These are phyloP conservation scores for Alternaria metachromatica DNA, from an alignment of 2,329 filamentous ascomycete genomes.

Conservation along the genomic window DNA sequence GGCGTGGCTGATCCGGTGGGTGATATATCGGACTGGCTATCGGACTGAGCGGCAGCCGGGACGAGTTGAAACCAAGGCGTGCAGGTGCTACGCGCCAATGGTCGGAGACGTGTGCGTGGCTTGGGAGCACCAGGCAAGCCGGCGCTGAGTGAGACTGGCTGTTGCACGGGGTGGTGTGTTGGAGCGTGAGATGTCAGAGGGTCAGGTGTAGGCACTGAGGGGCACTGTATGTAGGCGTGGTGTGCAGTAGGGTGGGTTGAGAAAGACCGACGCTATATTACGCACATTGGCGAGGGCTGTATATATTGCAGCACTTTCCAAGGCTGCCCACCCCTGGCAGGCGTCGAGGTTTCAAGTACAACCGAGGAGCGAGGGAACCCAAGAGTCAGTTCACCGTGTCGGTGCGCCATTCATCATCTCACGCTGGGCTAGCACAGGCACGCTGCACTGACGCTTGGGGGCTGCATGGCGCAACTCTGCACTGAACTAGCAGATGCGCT, in stretches of 20 bases:
- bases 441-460: neutral
- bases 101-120: conserved; percentile 28
- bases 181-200: neutral
- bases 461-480: conserved; percentile 12
- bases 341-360: conserved; percentile 24
- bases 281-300: conserved; percentile 6
- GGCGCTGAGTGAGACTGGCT: conserved; percentile 29
- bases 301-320: conserved; percentile 14
- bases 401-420: conserved; percentile 13
- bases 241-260: neutral
- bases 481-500: conserved; percentile 6
- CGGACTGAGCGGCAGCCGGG: conserved; percentile 20
- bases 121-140: conserved; percentile 23
- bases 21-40: conserved; percentile 28
- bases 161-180: conserved; percentile 18
- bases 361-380: conserved; percentile 9
- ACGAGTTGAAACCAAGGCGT: conserved; percentile 41
- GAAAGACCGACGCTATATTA: conserved; percentile 7
- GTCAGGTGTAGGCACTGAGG: neutral
- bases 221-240: neutral
- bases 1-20: conserved; percentile 2
- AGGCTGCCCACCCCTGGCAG: conserved; percentile 5
- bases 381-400: conserved; percentile 15
- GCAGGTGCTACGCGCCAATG: conserved; percentile 34
- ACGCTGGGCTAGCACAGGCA: conserved; percentile 1